phyloP scores from a whole-genome alignment of 2,329 filamentous ascomycete species.

The Paecilomyces fulvus region DNA sequence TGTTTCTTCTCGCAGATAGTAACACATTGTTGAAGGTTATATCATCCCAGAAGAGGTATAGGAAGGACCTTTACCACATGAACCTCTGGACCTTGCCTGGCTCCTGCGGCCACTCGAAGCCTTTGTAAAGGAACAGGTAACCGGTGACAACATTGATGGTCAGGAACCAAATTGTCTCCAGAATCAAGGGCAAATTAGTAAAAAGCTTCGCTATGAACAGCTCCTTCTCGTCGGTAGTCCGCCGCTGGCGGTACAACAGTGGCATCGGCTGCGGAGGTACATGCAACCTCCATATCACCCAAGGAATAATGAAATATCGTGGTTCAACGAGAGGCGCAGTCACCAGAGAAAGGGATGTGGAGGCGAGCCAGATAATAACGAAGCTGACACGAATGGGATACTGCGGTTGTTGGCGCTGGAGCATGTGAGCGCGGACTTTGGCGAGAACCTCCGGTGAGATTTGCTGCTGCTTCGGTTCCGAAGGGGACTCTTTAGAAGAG shows the following conservation, averaged over 20 bases:
- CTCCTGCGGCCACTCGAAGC: slow-evolving; percentile 51
- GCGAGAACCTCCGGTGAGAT: slow-evolving; percentile 20
- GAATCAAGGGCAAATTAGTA: slow-evolving; percentile 21
- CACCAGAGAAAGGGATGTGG: slow-evolving; percentile 69
- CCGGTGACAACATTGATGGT: slow-evolving; percentile 44
- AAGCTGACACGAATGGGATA: slow-evolving; percentile 40
- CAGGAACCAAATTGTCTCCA: slow-evolving; percentile 53
- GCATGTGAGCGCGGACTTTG: slow-evolving; percentile 20
- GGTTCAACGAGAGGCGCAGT: slow-evolving; percentile 92
- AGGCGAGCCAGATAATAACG: slow-evolving; percentile 54
- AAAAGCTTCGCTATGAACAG: slow-evolving; percentile 18
- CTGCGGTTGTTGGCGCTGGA: slow-evolving; percentile 21
- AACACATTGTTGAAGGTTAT: background rate
- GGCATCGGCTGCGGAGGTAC: slow-evolving; percentile 46
- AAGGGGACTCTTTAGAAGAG: slow-evolving; percentile 4
- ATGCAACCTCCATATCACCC: slow-evolving; percentile 84
- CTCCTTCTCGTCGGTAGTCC: slow-evolving; percentile 13
- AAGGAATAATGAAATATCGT: slow-evolving; percentile 90
- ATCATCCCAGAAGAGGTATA: background rate
- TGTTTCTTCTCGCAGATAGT: background rate
- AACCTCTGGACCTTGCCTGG: slow-evolving; percentile 51
- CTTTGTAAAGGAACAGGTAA: slow-evolving; percentile 48
- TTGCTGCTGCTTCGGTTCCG: slow-evolving; percentile 11
- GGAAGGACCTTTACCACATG: slow-evolving; percentile 43
- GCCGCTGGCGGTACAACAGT: slow-evolving; percentile 18